Conservation (phyloP, 371 early-diverging fungal species). For the Syncephalastrum racemosum region DNA sequence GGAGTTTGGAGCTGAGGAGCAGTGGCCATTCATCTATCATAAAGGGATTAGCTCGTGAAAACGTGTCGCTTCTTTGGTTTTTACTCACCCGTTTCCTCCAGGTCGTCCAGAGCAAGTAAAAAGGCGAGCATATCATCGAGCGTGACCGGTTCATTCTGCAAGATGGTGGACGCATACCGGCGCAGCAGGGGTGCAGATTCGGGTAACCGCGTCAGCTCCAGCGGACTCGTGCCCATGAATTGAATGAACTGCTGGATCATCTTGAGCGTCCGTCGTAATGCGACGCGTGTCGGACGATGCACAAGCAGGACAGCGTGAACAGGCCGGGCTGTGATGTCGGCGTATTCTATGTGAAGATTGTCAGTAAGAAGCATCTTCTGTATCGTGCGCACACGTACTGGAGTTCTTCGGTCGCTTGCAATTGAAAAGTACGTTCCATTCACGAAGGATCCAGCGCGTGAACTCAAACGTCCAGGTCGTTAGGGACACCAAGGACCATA, state of each 20-base stretch:
- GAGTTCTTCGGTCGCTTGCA: slow-evolving; percentile 25
- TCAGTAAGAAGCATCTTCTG: not conserved
- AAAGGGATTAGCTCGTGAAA: not conserved
- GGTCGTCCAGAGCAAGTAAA: slow-evolving; percentile 23
- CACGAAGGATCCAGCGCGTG: slow-evolving; percentile 34
- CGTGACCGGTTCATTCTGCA: slow-evolving; percentile 25
- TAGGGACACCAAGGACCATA: slow-evolving; percentile 42
- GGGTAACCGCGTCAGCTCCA: slow-evolving; percentile 27
- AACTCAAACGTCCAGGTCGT: slow-evolving; percentile 38
- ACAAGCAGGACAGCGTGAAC: slow-evolving; percentile 35
- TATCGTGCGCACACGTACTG: slow-evolving; percentile 18
- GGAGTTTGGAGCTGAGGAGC: slow-evolving; percentile 14
- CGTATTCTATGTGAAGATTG: slow-evolving; percentile 5
- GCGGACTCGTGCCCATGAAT: slow-evolving; percentile 19
- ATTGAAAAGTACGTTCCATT: slow-evolving; percentile 40
- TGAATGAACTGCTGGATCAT: slow-evolving; percentile 35
- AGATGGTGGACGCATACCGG: slow-evolving; percentile 21
- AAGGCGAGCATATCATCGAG: slow-evolving; percentile 29
- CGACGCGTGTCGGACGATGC: slow-evolving; percentile 27
- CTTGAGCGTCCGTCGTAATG: slow-evolving; percentile 23
- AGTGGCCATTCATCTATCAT: slow-evolving; percentile 11
- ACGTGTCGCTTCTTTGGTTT: slow-evolving; percentile 1
- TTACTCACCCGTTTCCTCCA: slow-evolving; percentile 1
- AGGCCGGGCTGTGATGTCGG: slow-evolving; percentile 22
- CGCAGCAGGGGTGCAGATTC: slow-evolving; percentile 30